Evolutionary conservation across 1,284 basidiomycete species (phyloP).

Genomic region (Cryptococcus sp.): DNA sequence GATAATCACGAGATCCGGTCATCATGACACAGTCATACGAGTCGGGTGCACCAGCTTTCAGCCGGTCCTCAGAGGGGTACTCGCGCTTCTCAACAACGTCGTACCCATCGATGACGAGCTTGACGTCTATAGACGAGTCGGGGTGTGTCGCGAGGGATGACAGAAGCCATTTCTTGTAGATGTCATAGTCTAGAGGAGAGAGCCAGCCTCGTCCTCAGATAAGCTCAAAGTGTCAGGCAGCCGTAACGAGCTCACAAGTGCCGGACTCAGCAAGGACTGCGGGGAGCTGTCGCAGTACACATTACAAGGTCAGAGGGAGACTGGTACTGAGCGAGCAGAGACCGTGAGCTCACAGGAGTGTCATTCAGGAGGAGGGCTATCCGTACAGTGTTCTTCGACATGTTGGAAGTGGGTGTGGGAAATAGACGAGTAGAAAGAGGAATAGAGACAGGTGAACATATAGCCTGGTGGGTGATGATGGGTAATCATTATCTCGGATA

Average conservation of each 20-base stretch:
- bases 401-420: constrained; percentile 1
- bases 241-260: constrained; percentile 30
- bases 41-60: constrained; percentile 41
- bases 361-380: constrained; percentile 49
- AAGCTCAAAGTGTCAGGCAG: neutral
- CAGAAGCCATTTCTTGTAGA: constrained; percentile 49
- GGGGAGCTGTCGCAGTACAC: constrained; percentile 24
- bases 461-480: neutral
- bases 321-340: neutral
- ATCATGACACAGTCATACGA: constrained; percentile 54
- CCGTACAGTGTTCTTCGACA: constrained; percentile 30
- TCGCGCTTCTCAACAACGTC: constrained; percentile 52
- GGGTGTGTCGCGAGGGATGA: constrained; percentile 37
- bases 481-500: neutral
- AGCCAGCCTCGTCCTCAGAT: neutral
- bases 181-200: constrained; percentile 39
- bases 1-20: constrained; percentile 53
- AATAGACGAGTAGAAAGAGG: neutral
- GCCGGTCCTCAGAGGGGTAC: constrained; percentile 49
- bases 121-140: constrained; percentile 26
- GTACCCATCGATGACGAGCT: constrained; percentile 53
- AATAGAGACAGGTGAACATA: neutral
- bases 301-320: too few species aligned
- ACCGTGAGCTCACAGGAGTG: constrained; percentile 39
- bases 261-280: constrained; percentile 44